Base-by-base conservation (phyloP, 208 protist genomes). In the Acanthamoeba culbertsoni region DNA sequence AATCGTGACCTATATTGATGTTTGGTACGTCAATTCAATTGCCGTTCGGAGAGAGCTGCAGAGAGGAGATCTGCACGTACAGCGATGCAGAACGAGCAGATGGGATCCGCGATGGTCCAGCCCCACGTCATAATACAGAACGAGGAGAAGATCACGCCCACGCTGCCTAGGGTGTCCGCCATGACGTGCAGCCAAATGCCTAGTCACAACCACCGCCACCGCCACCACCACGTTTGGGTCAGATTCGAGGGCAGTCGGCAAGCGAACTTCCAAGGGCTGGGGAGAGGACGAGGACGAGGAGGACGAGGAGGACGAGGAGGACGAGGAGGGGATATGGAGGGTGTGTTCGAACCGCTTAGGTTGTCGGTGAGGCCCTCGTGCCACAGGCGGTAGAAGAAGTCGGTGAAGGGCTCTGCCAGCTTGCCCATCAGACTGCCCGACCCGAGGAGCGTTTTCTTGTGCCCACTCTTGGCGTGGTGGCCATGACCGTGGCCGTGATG, bases 181-280 rank as follows among this genome's bases (percentile, higher is more conserved):
- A 98, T 33, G 2, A 98, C 79, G 93, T 98, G 97, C 20, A 98
- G 93, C 89, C 96, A 97, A 28, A 98, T 96, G 71, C 97, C 95
- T 79, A n/a, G n/a, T n/a, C n/a, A n/a, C n/a, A n/a, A n/a, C n/a
- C n/a, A n/a, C n/a, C n/a, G n/a, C n/a, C n/a, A n/a, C n/a, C n/a
- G n/a, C n/a, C n/a, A n/a, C n/a, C n/a, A n/a, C n/a, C n/a, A n/a
- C n/a, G n/a, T n/a, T n/a, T n/a, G n/a, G n/a, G n/a, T n/a, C n/a
- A n/a, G n/a, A n/a, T n/a, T n/a, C n/a, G n/a, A n/a, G n/a, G n/a
- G n/a, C n/a, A n/a, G n/a, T n/a, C n/a, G n/a, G n/a, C n/a, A n/a
- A n/a, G n/a, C n/a, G n/a, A n/a, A n/a, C n/a, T n/a, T n/a, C n/a
- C n/a, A n/a, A n/a, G n/a, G n/a, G n/a, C n/a, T n/a, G n/a, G n/a